Base-by-base conservation (phyloP, 495 filamentous ascomycete genomes). In the Aspergillus campestris region DNA sequence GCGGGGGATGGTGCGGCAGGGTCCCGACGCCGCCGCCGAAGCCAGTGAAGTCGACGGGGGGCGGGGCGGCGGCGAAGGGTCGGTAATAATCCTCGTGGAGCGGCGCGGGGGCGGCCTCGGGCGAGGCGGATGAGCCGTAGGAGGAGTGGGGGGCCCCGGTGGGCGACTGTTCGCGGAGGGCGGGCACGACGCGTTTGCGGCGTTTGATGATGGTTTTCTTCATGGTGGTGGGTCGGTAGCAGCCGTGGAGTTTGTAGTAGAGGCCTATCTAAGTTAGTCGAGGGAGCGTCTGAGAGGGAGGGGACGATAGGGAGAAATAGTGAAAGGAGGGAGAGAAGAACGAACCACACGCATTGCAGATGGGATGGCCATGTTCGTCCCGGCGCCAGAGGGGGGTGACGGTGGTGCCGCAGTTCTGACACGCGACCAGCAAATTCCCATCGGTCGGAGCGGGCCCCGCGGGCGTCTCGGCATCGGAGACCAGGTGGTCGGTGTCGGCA, bases 341-440 rank as follows among this genome's bases (percentile, higher is more conserved):
- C 87, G 57, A 77, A 95, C 92, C 92, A 65, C 92, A 98, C 42
- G 92, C 92, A 70, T 98, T 98, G 70, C 92, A 98, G 49, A 98
- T 97, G 5, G 89, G 95, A 71, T 96, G 89, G 10, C 94, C 94
- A 52, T 81, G 80, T 63, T 95, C 92, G 61, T 97, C 92, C 51
- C 92, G 81, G 55, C 92, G 77, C 92, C 92, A 99, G 27, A 99
- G 71, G 9, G 92, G 92, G 27, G 92, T 99, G 48, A 97, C 87
- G 1, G 91, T 97, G 33, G 94, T 99, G 12, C 84, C 87, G 64
- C 92, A 99, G 58, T 99, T 99, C 56, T 96, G 91, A 53, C 92
- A 99, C 13, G 92, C 89, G 42, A 94, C 84, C 24, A 96, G 77
- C 24, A 94, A 79, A 29, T 84, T 88, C 2, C 79, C 81, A 45